Evolutionary conservation across 306 rosid species (phyloP).

Genomic region (Gynostemma pentaphyllum): DNA sequence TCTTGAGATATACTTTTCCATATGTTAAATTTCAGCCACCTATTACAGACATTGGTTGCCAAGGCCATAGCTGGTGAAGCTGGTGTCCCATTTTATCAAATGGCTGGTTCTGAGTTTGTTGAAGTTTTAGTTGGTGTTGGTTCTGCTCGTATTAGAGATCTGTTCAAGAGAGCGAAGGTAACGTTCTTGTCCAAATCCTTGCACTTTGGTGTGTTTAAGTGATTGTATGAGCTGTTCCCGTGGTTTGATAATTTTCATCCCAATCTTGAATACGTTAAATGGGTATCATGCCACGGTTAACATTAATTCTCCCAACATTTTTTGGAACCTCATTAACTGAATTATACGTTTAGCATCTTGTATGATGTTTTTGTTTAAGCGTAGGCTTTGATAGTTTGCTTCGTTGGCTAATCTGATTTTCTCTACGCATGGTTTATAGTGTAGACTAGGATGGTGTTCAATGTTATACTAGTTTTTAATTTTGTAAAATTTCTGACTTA

Average conservation of each 20-base stretch:
- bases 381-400: too few species aligned
- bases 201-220: neutral
- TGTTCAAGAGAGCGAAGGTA: slow-evolving; percentile 97
- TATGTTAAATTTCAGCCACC: slow-evolving; percentile 12
- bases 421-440: too few species aligned
- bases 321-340: neutral
- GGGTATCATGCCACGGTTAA: neutral
- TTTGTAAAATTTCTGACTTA: neutral
- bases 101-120: slow-evolving; percentile 99
- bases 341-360: too few species aligned
- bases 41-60: slow-evolving; percentile 88
- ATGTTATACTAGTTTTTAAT: neutral
- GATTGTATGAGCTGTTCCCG: neutral
- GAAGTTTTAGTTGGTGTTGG: slow-evolving; percentile 99
- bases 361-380: too few species aligned
- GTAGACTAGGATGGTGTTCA: neutral
- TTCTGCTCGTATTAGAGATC: slow-evolving; percentile 97
- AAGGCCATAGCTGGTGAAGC: slow-evolving; percentile 99
- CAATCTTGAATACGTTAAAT: neutral
- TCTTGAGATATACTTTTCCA: slow-evolving; percentile 1
- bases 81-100: slow-evolving; percentile 98
- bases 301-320: neutral
- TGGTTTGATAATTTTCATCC: neutral
- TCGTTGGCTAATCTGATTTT: too few species aligned
- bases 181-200: slow-evolving; percentile 6